Percentiles rank a stretch among this genome's conserved stretches.
These are phyloP conservation scores for Eucalyptus grandis DNA, from an alignment of 345 rosid species.

Conservation along the genomic window DNA sequence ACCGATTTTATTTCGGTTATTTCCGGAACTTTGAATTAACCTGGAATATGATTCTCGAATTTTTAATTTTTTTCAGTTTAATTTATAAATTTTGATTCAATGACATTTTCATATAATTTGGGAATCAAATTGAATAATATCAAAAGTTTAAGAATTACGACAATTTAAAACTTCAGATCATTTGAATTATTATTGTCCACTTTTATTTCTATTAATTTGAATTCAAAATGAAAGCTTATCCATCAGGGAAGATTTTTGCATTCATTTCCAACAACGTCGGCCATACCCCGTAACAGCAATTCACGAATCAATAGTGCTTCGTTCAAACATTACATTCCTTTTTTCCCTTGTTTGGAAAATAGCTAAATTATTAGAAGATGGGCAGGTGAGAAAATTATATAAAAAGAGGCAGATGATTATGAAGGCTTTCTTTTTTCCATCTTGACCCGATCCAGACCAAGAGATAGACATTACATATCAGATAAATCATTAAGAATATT, in stretches of 20 bases:
- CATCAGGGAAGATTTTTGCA: too few relatives aligned
- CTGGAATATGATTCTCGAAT: fast-evolving
- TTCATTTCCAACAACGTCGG: neutral
- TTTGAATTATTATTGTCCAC: too few relatives aligned
- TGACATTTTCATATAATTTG: too few relatives aligned
- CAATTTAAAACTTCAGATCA: too few relatives aligned
- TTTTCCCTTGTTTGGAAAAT: neutral
- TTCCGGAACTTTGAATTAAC: neutral
- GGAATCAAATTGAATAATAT: too few relatives aligned
- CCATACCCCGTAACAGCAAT: fast-evolving
- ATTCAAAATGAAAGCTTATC: neutral
- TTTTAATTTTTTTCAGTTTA: too few relatives aligned
- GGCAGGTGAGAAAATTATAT: neutral
- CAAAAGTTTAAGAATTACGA: fast-evolving
- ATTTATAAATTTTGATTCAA: too few relatives aligned
- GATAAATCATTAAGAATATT: too few relatives aligned
- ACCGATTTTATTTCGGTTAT: neutral
- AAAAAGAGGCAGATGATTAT: neutral
- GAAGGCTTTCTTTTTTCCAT: neutral
- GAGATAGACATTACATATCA: neutral
- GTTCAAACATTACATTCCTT: fast-evolving
- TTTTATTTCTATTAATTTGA: too few relatives aligned
- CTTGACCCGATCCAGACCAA: neutral
- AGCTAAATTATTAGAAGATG: neutral
- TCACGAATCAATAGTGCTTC: neutral